Evolutionary conservation across 208 protist genomes (phyloP).

Genomic region (Endotrypanum monterogeii): DNA sequence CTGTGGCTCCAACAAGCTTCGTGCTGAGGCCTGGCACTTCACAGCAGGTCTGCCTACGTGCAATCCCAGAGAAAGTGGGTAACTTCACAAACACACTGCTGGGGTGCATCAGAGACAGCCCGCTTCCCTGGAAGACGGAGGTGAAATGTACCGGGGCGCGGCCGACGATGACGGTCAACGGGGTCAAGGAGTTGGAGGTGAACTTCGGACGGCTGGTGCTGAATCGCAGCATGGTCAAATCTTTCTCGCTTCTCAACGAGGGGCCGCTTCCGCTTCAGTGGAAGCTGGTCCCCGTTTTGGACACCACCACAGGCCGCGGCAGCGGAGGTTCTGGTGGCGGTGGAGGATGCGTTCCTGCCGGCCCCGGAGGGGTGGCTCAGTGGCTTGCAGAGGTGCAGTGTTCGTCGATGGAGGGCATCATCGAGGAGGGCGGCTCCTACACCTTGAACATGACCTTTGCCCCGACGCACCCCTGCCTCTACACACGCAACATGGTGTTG

Average conservation of each 20-base stretch:
- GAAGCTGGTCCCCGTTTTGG: constrained; percentile 31
- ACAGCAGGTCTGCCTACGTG: constrained; percentile 75
- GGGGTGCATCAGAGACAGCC: constrained; percentile 92
- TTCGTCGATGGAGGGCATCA: constrained; percentile 55
- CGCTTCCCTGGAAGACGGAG: constrained; percentile 84
- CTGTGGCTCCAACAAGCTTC: constrained; percentile 71
- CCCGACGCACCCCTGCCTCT: constrained; percentile 70
- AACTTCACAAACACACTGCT: constrained; percentile 84
- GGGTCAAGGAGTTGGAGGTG: constrained; percentile 61
- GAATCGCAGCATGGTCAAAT: constrained; percentile 39
- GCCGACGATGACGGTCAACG: constrained; percentile 82
- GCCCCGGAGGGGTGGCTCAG: constrained; percentile 38
- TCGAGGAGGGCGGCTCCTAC: constrained; percentile 62
- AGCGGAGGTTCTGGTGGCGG: constrained; percentile 1
- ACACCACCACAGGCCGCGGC: constrained; percentile 3
- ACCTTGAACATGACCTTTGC: constrained; percentile 69
- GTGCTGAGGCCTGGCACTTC: constrained; percentile 81
- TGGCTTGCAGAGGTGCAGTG: constrained; percentile 77
- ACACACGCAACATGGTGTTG: constrained; percentile 65
- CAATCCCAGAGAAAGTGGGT: constrained; percentile 83
- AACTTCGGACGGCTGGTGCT: constrained; percentile 87
- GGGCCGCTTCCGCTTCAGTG: constrained; percentile 81
- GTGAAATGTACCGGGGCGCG: constrained; percentile 84
- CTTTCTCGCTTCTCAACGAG: constrained; percentile 75
- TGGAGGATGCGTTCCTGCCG: background rate